phyloP scores from a whole-genome alignment of 768 basidiomycete species.

The Trichaptum fuscoviolaceum region DNA sequence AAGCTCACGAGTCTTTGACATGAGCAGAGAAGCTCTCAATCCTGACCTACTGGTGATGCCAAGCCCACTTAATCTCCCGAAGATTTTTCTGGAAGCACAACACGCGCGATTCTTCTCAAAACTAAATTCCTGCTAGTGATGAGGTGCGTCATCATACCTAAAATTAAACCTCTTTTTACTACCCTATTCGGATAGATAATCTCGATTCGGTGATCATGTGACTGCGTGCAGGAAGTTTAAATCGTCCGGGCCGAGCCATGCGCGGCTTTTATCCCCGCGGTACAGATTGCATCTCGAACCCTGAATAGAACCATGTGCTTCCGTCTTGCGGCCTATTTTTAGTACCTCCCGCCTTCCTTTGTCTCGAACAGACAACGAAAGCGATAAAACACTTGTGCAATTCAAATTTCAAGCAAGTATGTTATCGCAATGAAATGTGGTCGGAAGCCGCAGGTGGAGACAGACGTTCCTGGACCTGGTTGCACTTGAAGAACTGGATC shows the following conservation, averaged over 20 bases:
- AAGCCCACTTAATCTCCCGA: too few relatives aligned
- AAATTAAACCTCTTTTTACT: not conserved
- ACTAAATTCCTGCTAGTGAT: not conserved
- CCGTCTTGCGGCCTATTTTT: not conserved
- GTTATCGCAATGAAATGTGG: not conserved
- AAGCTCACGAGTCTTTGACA: too few relatives aligned
- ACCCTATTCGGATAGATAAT: not conserved
- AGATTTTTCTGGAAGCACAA: too few relatives aligned
- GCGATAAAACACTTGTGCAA: not conserved
- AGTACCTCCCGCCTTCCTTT: not conserved
- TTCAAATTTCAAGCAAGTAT: not conserved
- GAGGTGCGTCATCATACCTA: not conserved
- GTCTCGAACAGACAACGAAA: not conserved
- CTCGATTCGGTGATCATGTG: not conserved
- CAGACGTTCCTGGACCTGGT: too few relatives aligned
- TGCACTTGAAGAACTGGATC: too few relatives aligned
- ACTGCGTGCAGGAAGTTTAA: not conserved
- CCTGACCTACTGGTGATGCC: too few relatives aligned
- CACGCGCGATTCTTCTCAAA: not conserved
- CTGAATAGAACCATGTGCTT: not conserved
- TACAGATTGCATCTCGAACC: not conserved
- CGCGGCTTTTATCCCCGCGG: not conserved
- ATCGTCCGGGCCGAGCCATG: not conserved
- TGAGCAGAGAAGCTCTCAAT: too few relatives aligned
- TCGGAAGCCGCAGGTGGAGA: too few relatives aligned